Evolutionary conservation across 1,284 basidiomycete species (phyloP).

Genomic region (Trametes pubescens): DNA sequence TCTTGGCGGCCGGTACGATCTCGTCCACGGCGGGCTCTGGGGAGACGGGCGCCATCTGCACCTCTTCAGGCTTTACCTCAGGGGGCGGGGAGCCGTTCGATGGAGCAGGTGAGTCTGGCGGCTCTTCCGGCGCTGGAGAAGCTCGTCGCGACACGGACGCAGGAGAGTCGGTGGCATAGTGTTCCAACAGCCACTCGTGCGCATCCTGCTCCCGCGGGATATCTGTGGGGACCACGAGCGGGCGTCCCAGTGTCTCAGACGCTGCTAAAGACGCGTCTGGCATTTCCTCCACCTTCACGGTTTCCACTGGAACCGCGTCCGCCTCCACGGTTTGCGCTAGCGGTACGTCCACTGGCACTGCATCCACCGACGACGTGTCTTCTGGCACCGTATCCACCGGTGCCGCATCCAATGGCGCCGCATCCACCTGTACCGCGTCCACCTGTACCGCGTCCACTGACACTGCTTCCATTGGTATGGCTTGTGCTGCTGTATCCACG

Average conservation of each 20-base stretch:
- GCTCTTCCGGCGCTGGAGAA: slow-evolving; percentile 30
- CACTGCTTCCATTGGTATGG: too few species aligned
- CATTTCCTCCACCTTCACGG: slow-evolving; percentile 18
- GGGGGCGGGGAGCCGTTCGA: slow-evolving; percentile 16
- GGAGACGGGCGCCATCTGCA: background rate
- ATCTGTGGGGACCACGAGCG: background rate
- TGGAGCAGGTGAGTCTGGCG: slow-evolving; percentile 26
- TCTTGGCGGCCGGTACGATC: slow-evolving; percentile 10
- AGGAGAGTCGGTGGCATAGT: slow-evolving; percentile 48
- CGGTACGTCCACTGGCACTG: too few species aligned
- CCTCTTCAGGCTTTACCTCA: background rate
- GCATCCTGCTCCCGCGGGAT: slow-evolving; percentile 49
- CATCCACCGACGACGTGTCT: background rate
- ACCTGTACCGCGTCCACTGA: background rate
- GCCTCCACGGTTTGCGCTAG: background rate
- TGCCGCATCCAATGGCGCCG: background rate
- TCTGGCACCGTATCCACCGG: background rate
- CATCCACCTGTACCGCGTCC: background rate
- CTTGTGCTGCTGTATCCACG: too few species aligned
- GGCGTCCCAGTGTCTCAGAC: background rate
- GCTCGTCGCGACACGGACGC: slow-evolving; percentile 22
- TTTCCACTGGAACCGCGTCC: background rate
- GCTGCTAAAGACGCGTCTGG: background rate
- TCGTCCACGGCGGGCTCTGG: background rate
- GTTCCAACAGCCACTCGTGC: slow-evolving; percentile 67